Evolutionary conservation across 495 filamentous ascomycete species (phyloP), one percentile per base, ranked within the genome.

Genomic region (Penicillium ucsense): DNA sequence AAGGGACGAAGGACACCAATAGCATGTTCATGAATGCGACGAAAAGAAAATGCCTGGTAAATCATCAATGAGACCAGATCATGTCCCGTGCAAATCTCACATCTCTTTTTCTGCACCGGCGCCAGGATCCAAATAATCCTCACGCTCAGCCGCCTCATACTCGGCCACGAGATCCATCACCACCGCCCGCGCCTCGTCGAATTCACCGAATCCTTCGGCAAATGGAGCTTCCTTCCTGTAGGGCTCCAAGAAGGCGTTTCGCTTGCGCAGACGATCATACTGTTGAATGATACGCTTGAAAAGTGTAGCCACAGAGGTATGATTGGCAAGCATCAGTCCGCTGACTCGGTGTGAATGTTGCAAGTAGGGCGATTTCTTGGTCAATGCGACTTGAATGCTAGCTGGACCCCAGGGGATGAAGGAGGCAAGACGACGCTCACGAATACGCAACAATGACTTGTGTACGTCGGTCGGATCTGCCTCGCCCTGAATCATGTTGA

Each of bases 401-500:
- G 92, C 92, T 0, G 92, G 92, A n/a, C 92, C 92, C 92, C 92
- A 98, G 10, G 94, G 94, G 52, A 98, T 97, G 61, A 98, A 98
- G 4, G 88, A 94, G 5, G 92, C 94, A 8, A 98, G 75, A 38
- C 86, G 83, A 41, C 92, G 86, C 67, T 98, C 92, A 34, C 92
- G 84, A 60, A 98, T 97, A 48, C 92, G 87, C 45, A 98, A 82
- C 45, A 98, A 76, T 34, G 89, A 95, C 80, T 98, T 98, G 71
- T 98, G 92, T 43, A 88, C 84, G 70, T 98, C 92, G 5, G 89
- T 95, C 10, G 92, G 90, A 61, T 98, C 92, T 6, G 92, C 94
- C 62, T 97, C 94, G 51, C 92, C 92, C 64, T 95, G 89, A 61
- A 98, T 98, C 60, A 98, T 94, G 64, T 97, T 97, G 39, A 98